Conservation (phyloP, 2,329 filamentous ascomycete genomes). For the Cercospora beticola region DNA sequence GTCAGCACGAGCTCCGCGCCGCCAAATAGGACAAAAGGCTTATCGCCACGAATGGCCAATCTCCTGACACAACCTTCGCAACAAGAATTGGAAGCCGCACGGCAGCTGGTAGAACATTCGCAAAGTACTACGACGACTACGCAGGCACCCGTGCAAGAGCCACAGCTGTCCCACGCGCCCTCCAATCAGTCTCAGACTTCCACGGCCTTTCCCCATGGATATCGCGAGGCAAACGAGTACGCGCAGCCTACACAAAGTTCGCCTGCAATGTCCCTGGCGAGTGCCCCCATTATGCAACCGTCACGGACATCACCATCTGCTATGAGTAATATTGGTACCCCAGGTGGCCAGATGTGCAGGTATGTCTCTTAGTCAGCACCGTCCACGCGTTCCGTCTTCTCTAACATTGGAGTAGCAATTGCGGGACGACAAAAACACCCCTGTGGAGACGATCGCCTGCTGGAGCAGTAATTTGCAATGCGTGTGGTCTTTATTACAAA, state of each 20-base stretch:
- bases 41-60: constrained; percentile 24
- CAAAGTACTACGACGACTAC: constrained; percentile 34
- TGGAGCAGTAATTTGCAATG: constrained; percentile 95
- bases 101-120: constrained; percentile 50
- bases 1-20: constrained; percentile 8
- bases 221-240: constrained; percentile 9
- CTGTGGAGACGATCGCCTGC: constrained; percentile 91
- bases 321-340: constrained; percentile 7
- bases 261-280: background rate
- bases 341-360: constrained; percentile 68
- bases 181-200: constrained; percentile 13
- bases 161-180: constrained; percentile 16
- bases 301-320: constrained; percentile 19
- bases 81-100: constrained; percentile 52
- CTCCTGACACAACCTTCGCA: constrained; percentile 43
- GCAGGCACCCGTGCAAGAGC: constrained; percentile 19
- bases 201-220: background rate
- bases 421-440: constrained; percentile 87
- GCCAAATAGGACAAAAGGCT: constrained; percentile 12
- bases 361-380: constrained; percentile 41
- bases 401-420: constrained; percentile 66
- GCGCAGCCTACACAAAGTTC: background rate
- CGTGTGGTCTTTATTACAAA: constrained; percentile 91
- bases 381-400: background rate
- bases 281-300: constrained; percentile 8